These are phyloP conservation scores for Trametes elegans DNA, from an alignment of 768 basidiomycete genomes.

Conservation along the genomic window DNA sequence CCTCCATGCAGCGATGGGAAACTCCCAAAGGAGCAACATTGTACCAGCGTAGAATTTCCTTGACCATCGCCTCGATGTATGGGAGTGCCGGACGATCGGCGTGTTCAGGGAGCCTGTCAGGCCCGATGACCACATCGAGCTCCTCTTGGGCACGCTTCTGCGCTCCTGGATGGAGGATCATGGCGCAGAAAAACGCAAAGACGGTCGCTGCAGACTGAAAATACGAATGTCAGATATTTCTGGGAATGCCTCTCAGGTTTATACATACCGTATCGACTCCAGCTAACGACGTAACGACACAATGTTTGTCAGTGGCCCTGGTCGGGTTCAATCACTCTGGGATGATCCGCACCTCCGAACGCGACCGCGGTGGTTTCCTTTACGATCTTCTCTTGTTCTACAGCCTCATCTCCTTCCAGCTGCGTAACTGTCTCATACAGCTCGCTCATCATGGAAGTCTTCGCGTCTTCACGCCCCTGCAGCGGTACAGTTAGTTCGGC, in stretches of 20 bases:
- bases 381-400: not conserved
- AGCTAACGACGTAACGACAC: not conserved
- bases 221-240: not conserved
- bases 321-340: not conserved
- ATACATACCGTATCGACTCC: not conserved
- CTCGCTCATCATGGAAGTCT: not conserved
- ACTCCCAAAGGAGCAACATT: slow-evolving; percentile 6
- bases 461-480: not conserved
- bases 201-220: not conserved
- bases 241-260: too few relatives aligned
- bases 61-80: slow-evolving; percentile 17
- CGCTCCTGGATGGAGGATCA: slow-evolving; percentile 10
- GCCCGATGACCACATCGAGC: slow-evolving; percentile 18
- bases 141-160: slow-evolving; percentile 16
- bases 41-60: slow-evolving; percentile 18
- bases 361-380: slow-evolving; percentile 4
- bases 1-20: slow-evolving; percentile 34
- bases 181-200: slow-evolving; percentile 7
- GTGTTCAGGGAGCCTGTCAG: slow-evolving; percentile 14
- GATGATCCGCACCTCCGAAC: not conserved
- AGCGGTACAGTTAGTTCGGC: too few relatives aligned
- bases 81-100: slow-evolving; percentile 13
- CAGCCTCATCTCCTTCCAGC: not conserved
- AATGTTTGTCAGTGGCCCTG: not conserved
- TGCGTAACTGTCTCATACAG: too few relatives aligned